phyloP scores from a whole-genome alignment of 306 rosid species.

The Malus sylvestris region DNA sequence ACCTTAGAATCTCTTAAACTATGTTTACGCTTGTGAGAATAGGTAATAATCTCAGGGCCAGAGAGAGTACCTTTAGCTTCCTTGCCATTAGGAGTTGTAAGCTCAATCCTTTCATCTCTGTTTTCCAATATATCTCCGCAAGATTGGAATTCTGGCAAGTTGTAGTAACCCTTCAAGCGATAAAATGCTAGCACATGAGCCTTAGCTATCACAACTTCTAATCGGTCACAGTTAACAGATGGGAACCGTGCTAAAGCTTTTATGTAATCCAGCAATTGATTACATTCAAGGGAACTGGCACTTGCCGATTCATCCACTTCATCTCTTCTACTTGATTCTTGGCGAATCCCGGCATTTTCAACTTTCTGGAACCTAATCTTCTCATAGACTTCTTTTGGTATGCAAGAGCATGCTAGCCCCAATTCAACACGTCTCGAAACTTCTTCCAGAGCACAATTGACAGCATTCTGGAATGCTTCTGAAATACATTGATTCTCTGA shows the following conservation, averaged over 20 bases:
- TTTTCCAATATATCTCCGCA: slow-evolving; percentile 54
- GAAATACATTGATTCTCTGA: slow-evolving; percentile 66
- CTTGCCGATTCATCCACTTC: slow-evolving; percentile 49
- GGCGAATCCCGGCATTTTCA: slow-evolving; percentile 75
- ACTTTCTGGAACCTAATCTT: slow-evolving; percentile 49
- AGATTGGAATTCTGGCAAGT: slow-evolving; percentile 69
- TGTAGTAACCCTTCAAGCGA: slow-evolving; percentile 61
- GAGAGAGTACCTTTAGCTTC: slow-evolving; percentile 35
- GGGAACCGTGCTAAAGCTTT: slow-evolving; percentile 58
- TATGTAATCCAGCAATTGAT: slow-evolving; percentile 43
- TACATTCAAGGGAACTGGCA: slow-evolving; percentile 51
- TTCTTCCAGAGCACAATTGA: slow-evolving; percentile 79
- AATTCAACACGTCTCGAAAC: slow-evolving; percentile 65
- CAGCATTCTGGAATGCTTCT: slow-evolving; percentile 75
- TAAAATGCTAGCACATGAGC: slow-evolving; percentile 73
- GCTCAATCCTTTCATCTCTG: slow-evolving; percentile 20
- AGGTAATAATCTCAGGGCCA: slow-evolving; percentile 29
- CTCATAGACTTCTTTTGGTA: slow-evolving; percentile 49
- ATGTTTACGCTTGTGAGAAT: slow-evolving; percentile 68
- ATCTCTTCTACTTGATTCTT: slow-evolving; percentile 38
- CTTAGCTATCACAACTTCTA: slow-evolving; percentile 74
- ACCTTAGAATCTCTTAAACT: slow-evolving; percentile 51
- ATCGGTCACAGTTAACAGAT: slow-evolving; percentile 39
- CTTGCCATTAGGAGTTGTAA: slow-evolving; percentile 23
- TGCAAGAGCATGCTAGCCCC: slow-evolving; percentile 77